Evolutionary conservation across 2,329 filamentous ascomycete genomes (phyloP).

Genomic region (Exophiala spinifera): DNA sequence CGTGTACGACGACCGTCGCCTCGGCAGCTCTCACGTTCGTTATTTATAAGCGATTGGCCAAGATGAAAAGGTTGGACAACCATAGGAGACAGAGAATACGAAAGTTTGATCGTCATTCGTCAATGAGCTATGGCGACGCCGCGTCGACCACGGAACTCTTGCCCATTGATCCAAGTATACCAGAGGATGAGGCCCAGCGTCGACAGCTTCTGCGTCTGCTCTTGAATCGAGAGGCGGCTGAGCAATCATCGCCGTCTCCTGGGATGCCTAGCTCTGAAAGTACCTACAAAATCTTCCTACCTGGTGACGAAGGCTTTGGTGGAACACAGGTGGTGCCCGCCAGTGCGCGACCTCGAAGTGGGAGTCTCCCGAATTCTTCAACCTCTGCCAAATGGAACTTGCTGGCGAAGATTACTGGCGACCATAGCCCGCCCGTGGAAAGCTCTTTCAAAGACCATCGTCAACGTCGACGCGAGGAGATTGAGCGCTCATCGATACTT

Average conservation of each 20-base stretch:
- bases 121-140: slow-evolving; percentile 18
- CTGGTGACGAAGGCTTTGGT: slow-evolving; percentile 18
- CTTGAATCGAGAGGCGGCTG: slow-evolving; percentile 31
- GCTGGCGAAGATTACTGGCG: slow-evolving; percentile 11
- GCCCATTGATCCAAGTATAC: slow-evolving; percentile 18
- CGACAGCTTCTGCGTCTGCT: slow-evolving; percentile 38
- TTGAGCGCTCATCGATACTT: slow-evolving; percentile 22
- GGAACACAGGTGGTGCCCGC: slow-evolving; percentile 9
- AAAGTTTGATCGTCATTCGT: slow-evolving; percentile 13
- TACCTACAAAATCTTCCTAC: slow-evolving; percentile 33
- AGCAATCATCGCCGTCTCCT: slow-evolving; percentile 25
- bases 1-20: slow-evolving; percentile 20
- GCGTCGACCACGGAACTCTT: slow-evolving; percentile 20
- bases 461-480: slow-evolving; percentile 26
- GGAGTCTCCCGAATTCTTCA: slow-evolving; percentile 18
- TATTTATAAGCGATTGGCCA: slow-evolving; percentile 19
- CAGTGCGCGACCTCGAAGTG: slow-evolving; percentile 18
- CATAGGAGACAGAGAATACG: slow-evolving; percentile 20
- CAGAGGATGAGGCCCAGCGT: slow-evolving; percentile 41
- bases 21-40: slow-evolving; percentile 18
- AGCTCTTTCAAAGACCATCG: slow-evolving; percentile 22
- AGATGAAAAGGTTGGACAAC: slow-evolving; percentile 23
- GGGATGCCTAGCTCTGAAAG: slow-evolving; percentile 29
- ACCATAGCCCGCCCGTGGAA: slow-evolving; percentile 18
- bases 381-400: slow-evolving; percentile 19